phyloP scores from a whole-genome alignment of 1,284 basidiomycete species.

The Melampsora americana region DNA sequence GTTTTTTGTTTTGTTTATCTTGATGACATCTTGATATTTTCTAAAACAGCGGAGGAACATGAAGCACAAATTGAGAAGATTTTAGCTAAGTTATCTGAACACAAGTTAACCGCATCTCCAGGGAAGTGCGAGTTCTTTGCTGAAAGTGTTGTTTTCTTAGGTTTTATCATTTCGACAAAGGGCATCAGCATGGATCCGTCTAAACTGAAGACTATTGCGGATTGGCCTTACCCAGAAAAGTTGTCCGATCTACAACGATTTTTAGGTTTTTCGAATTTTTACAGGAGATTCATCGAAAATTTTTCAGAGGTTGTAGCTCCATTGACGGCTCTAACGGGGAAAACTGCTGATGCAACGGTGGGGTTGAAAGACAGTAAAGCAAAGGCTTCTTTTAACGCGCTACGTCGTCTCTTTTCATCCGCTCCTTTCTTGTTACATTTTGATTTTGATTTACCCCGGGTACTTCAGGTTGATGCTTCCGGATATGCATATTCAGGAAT shows the following conservation, averaged over 20 bases:
- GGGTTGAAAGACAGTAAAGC: not conserved
- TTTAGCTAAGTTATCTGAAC: not conserved
- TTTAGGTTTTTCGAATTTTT: no score
- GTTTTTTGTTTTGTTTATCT: slow-evolving; percentile 16
- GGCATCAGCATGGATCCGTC: slow-evolving; percentile 12
- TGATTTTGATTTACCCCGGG: slow-evolving; percentile 7
- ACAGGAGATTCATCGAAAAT: not conserved
- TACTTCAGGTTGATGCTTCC: slow-evolving; percentile 13
- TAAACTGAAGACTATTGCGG: slow-evolving; percentile 6
- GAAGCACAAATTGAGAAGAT: not conserved
- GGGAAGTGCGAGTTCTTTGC: not conserved
- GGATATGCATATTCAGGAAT: no score
- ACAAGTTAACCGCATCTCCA: not conserved
- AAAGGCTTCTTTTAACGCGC: not conserved
- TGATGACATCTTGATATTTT: slow-evolving; percentile 26
- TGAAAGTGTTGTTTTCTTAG: no score
- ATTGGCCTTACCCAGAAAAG: slow-evolving; percentile 5
- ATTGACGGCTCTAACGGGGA: slow-evolving; percentile 2
- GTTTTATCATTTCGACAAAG: not conserved
- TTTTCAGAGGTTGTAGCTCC: not conserved
- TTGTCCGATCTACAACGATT: not conserved
- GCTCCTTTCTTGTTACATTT: slow-evolving; percentile 7
- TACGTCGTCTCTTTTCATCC: not conserved
- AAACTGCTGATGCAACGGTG: not conserved
- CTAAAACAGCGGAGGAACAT: not conserved